Evolutionary conservation across 169 alveolate species (phyloP), one percentile per base, ranked within the genome.

Genomic region (Cryptosporidium sp.): DNA sequence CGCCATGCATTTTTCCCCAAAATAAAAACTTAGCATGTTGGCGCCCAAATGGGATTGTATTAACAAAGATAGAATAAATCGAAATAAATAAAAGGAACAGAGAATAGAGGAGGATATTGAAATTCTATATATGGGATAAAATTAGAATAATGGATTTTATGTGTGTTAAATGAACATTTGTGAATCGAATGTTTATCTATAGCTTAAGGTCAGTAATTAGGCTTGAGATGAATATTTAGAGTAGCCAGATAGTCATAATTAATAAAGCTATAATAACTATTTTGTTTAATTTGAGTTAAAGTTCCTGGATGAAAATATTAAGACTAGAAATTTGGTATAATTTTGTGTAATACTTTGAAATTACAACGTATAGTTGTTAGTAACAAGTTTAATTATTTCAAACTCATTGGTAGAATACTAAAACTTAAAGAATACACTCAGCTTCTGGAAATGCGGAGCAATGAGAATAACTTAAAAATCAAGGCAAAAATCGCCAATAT

Each of bases 1-100:
- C 71, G 21, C 71, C 71, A 65, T 65, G 71, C 71, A 65, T 16
- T 33, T 29, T 65, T 65, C 50, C 71, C 71, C 50, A 8, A 16
- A 55, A 55, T 23, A 55, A 55, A 65, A 65, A 48, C 23, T 65
- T 37, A 31, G 16, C 43, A 33, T 6, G 5, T 65, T 65, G 71
- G 51, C 71, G 71, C 71, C 31, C 71, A 31, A 65, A 33, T 5
- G 71, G 31, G 71, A 65, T 65, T 65, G 50, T 65, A 65, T 21
- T 37, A 65, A 26, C 5, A 4, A 31, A 65, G 71, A 65, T 26
- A 31, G 69, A 65, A 37, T 33, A 65, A 29, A 35, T 65, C 71
- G 52, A 37, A 65, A 33, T 33, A 65, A n/a, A 48, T 41, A 1
- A 61, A 33, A 5, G 9, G 7, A n/a, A n/a, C 33, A 0, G 31